Base-by-base conservation (phyloP, 2,329 filamentous ascomycete species). In the Acephala macrosclerotiorum region DNA sequence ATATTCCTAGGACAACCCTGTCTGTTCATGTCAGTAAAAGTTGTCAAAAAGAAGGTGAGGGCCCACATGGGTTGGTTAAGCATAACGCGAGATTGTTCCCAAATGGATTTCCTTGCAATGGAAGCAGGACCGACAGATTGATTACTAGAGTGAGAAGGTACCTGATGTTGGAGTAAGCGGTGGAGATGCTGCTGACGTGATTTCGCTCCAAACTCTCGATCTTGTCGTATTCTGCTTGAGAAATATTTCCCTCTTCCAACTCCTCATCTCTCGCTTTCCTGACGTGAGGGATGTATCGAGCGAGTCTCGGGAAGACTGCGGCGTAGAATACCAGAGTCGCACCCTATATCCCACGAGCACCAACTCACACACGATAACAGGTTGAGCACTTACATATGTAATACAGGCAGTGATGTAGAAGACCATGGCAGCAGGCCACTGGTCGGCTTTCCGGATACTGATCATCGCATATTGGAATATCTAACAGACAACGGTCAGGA, bases 111-210 rank as follows among this genome's bases (percentile, higher is more conserved):
- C 72, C 73, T 53, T 79, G 73, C 12, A 80, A 69, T 3, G 79
- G 79, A 20, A 80, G 68, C 12, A 80, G 66, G 7, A 80, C 76
- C 60, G 78, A 79, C 22, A 81, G 70, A 51, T 80, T 80, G 42
- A 81, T 72, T 1, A 77, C 75, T 14, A 80, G 69, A 0, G 78
- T 79, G 12, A 80, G 65, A 25, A 80, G 65, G 62, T 80, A 81
- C 33, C 79, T 79, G 26, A 80, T 80, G 60, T 80, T 80, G 36
- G 78, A 79, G 63, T 81, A 79, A 1, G 79, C 79, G n/a, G 78
- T 80, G 2, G 78, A 80, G 8, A 80, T 75, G 60, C 77, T 80
- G 68, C 79, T 79, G 51, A 80, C 79, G 64, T 80, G 79, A 55
- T 80, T 80, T 29, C 74, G 73, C 60, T 80, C 79, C 66, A 81